Percentiles rank a stretch among this genome's conserved stretches.
Conservation (phyloP, 2,329 filamentous ascomycete genomes). For the Purpureocillium takamizusanense region DNA sequence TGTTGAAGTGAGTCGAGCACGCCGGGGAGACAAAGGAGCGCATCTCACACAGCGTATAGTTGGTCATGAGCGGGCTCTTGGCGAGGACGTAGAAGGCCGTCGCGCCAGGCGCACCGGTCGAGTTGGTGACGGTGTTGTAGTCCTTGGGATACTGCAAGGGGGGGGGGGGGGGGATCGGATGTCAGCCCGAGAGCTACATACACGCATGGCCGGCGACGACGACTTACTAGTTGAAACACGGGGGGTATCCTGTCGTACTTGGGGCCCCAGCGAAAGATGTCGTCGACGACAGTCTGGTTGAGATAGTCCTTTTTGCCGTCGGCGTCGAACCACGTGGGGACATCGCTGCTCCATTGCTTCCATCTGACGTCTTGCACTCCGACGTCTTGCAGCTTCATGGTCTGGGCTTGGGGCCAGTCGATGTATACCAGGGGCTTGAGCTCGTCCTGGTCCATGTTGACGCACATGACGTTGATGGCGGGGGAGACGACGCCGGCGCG, state of each 20-base stretch:
- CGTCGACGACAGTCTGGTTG: conserved; percentile 54
- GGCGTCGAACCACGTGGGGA: conserved; percentile 21
- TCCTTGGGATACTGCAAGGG: conserved; percentile 38
- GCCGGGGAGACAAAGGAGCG: conserved; percentile 52
- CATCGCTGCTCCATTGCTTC: conserved; percentile 26
- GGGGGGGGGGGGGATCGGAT: neutral
- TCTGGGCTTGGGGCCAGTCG: conserved; percentile 41
- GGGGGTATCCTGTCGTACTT: conserved; percentile 41
- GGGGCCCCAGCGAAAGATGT: conserved; percentile 60
- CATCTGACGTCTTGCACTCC: conserved; percentile 21
- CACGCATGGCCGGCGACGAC: no score
- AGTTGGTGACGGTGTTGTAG: conserved; percentile 60
- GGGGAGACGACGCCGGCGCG: conserved; percentile 63
- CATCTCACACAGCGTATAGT: conserved; percentile 61
- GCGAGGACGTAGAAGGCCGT: conserved; percentile 60
- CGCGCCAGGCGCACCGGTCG: conserved; percentile 22
- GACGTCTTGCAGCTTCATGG: conserved; percentile 17
- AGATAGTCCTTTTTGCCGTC: conserved; percentile 25
- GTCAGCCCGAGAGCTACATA: no score
- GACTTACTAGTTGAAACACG: conserved; percentile 37
- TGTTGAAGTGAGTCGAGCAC: conserved; percentile 56
- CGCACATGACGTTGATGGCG: conserved; percentile 63
- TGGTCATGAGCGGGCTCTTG: conserved; percentile 27
- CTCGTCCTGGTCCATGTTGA: conserved; percentile 51
- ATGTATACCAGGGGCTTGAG: conserved; percentile 57